Conservation (phyloP, 371 early-diverging fungal genomes). For the Sporodiniella umbellata region DNA sequence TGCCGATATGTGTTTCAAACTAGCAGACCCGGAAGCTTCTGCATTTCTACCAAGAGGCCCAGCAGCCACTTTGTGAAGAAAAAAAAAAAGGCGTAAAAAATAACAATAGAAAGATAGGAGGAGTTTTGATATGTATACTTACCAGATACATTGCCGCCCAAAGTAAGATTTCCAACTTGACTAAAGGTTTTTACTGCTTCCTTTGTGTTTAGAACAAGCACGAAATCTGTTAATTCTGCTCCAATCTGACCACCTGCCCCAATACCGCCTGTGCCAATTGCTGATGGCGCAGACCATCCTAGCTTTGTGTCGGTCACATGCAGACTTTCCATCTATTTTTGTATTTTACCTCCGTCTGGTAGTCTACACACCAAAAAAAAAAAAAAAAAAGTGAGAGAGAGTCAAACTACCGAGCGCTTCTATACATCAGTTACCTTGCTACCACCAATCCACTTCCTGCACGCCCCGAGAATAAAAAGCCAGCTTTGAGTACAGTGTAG, state of each 20-base stretch:
- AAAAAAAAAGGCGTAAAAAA: not conserved
- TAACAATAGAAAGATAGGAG: not conserved
- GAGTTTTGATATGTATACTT: not conserved
- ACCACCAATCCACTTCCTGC: slow-evolving; percentile 92
- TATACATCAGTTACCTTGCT: slow-evolving; percentile 50
- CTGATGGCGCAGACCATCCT: slow-evolving; percentile 81
- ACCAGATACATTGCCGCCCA: slow-evolving; percentile 87
- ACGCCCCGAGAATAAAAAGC: slow-evolving; percentile 89
- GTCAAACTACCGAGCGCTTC: not conserved
- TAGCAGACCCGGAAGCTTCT: slow-evolving; percentile 84
- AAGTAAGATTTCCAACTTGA: slow-evolving; percentile 90
- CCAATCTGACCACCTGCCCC: slow-evolving; percentile 96
- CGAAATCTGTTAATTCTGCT: slow-evolving; percentile 93
- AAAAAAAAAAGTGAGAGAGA: not conserved
- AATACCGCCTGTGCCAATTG: slow-evolving; percentile 74
- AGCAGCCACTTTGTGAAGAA: slow-evolving; percentile 89
- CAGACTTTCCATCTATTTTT: not conserved
- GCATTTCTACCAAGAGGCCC: slow-evolving; percentile 94
- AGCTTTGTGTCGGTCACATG: slow-evolving; percentile 11
- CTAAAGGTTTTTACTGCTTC: slow-evolving; percentile 90
- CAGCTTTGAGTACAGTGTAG: slow-evolving; percentile 89
- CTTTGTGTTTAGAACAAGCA: slow-evolving; percentile 85
- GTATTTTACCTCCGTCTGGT: slow-evolving; percentile 35
- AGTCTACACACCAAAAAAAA: too few species aligned
- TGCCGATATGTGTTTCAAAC: slow-evolving; percentile 78